Evolutionary conservation across 2,329 filamentous ascomycete genomes (phyloP).

Genomic region (Aspergillus ochraceoroseus): DNA sequence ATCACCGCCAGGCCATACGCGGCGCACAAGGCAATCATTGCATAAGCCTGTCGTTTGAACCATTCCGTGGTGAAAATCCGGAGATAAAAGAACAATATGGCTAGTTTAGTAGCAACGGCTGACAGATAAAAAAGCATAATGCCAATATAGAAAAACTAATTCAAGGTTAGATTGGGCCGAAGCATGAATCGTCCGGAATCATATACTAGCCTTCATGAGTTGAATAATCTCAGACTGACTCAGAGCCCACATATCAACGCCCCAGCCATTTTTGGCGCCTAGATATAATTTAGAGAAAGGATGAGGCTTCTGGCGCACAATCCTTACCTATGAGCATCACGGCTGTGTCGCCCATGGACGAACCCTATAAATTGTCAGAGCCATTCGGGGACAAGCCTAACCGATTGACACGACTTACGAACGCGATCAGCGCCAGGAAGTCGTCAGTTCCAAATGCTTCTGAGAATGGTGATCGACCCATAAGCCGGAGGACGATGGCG

Average conservation of each 20-base stretch:
- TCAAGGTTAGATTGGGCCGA: no score
- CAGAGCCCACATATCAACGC: conserved; percentile 11
- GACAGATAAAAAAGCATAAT: conserved; percentile 9
- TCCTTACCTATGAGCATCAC: conserved; percentile 3
- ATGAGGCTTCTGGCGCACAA: no score
- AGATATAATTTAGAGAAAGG: neutral
- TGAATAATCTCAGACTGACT: neutral
- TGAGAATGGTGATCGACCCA: conserved; percentile 1
- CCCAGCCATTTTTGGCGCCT: conserved; percentile 6
- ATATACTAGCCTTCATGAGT: conserved; percentile 5
- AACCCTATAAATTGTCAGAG: no score
- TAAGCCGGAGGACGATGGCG: conserved; percentile 1
- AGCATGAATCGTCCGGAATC: no score
- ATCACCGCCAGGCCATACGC: conserved; percentile 2
- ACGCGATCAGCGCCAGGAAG: neutral
- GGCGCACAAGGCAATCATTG: neutral
- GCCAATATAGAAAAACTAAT: conserved; percentile 9
- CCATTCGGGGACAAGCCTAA: no score
- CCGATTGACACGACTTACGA: neutral
- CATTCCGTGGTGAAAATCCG: conserved; percentile 7
- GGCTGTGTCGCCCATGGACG: conserved; percentile 3
- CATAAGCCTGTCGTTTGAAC: conserved; percentile 6
- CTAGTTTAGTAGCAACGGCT: conserved; percentile 4
- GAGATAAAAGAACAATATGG: conserved; percentile 12
- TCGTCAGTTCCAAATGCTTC: conserved; percentile 4